A percentile compares a stretch with the other conserved stretches of the same genome.
phyloP scores from a whole-genome alignment of 495 filamentous ascomycete genomes.

The Tuber calosporum region DNA sequence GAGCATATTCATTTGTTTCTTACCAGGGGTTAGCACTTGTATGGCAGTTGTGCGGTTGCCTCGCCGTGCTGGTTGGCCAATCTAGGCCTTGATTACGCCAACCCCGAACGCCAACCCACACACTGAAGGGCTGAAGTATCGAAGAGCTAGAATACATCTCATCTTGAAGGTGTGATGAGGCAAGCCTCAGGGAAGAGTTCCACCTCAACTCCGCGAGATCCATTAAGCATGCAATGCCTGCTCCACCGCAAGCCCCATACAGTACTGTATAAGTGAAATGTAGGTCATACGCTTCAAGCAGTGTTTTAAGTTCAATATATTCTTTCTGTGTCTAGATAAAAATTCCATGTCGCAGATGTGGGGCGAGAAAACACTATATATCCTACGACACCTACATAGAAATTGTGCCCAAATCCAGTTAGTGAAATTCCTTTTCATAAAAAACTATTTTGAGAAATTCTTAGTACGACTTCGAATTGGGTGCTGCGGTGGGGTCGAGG shows the following conservation, averaged over 20 bases:
- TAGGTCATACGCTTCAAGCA: neutral
- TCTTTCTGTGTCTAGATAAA: neutral
- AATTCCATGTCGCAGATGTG: neutral
- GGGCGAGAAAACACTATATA: neutral
- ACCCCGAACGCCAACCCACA: neutral
- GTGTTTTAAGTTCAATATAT: neutral
- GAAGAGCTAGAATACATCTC: neutral
- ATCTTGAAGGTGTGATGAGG: too few species aligned
- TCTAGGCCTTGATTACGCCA: neutral
- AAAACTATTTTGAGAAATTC: neutral
- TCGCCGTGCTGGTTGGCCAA: neutral
- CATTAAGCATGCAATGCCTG: neutral
- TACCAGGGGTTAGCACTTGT: too few species aligned
- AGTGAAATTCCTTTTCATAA: neutral
- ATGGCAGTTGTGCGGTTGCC: too few species aligned
- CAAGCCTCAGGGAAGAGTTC: too few species aligned
- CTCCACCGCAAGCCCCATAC: neutral
- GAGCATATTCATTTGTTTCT: neutral
- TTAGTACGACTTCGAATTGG: neutral
- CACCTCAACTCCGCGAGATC: neutral
- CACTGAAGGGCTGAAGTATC: neutral
- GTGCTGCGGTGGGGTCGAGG: too few species aligned
- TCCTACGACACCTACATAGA: too few species aligned
- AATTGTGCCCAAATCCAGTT: too few species aligned
- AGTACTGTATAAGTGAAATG: neutral